A percentile compares a stretch with the other conserved stretches of the same genome.
phyloP scores from a whole-genome alignment of 202 grass and related monocot species.

The Setaria italica region DNA sequence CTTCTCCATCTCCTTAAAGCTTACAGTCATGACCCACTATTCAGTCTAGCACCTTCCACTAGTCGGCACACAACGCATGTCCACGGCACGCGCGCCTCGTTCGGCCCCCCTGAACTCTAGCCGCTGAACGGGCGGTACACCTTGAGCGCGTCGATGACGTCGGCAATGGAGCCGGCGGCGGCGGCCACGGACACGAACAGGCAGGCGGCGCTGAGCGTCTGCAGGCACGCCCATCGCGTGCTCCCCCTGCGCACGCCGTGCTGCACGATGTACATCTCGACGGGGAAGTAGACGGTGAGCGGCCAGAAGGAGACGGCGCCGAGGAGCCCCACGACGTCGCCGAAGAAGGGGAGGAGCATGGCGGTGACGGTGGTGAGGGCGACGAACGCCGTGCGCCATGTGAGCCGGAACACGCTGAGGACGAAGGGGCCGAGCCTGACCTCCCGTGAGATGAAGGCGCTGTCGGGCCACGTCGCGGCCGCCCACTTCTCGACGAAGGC shows the following conservation, averaged over 20 bases:
- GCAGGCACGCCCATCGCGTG: slow-evolving; percentile 74
- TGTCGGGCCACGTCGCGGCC: slow-evolving; percentile 54
- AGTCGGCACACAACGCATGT: slow-evolving; percentile 8
- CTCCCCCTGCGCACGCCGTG: slow-evolving; percentile 54
- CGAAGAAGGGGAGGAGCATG: slow-evolving; percentile 93
- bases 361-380: slow-evolving; percentile 65
- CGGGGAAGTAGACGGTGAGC: slow-evolving; percentile 80
- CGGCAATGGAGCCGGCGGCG: slow-evolving; percentile 70
- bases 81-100: neutral
- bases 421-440: slow-evolving; percentile 42
- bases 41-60: neutral
- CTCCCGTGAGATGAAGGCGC: slow-evolving; percentile 57
- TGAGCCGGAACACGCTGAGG: slow-evolving; percentile 70
- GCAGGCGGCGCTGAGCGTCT: slow-evolving; percentile 77
- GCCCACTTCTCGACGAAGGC: slow-evolving; percentile 78
- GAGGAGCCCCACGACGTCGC: slow-evolving; percentile 89
- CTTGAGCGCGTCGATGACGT: slow-evolving; percentile 72
- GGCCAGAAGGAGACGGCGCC: slow-evolving; percentile 89
- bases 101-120: neutral
- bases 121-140: slow-evolving; percentile 72
- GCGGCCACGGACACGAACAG: slow-evolving; percentile 71
- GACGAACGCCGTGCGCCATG: slow-evolving; percentile 80
- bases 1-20: neutral
- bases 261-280: slow-evolving; percentile 82
- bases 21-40: neutral